Evolutionary conservation across 805 yeast species (phyloP), one percentile per base, ranked within the genome.

Genomic region (Debaryomyces maramus): DNA sequence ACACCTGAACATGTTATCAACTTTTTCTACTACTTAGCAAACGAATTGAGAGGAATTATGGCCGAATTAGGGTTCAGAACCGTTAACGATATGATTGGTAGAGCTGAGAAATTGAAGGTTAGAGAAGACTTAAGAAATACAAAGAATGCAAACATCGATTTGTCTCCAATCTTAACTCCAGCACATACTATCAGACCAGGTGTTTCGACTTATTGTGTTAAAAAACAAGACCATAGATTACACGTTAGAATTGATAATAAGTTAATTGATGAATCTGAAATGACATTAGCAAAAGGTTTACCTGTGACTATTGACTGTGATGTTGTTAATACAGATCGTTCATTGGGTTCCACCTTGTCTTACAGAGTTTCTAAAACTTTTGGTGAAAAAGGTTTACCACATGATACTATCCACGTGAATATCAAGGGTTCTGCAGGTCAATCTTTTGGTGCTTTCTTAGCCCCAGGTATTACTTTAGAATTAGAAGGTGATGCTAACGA

Each of bases 1-100:
- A 90, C 97, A 36, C 99, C 99, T 38, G 99, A 91, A 70, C 97
- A 91, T 60, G 98, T 91, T 43, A 90, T 91, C 67, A 91, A 91
- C 76, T 93, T 91, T 77, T 93, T 93, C 78, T 91, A 85, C 74
- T 93, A 90, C 70, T 75, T 91, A 62, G 83, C 97, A 41, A 88
- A 89, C 55, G 99, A 91, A 68, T 79, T 93, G 60, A 80, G 99
- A 61, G 78, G 75, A 43, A 84, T 87, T 55, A 91, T 91, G 99
- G 97, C 99, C 31, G 78, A 81, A 58, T 80, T 91, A 48, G 99
- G 99, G 41, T 93, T 84, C 81, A 80, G 98, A 61, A 88, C 96
- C 39, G 80, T 91, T 61, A 91, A 88, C 63, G 99, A 93, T 73
- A 91, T 91, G 99, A 90, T 91, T 54, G 99, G 99, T 57, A 89